Conservation (phyloP, 176 grass and related monocot genomes). For the Cenchrus americanus region DNA sequence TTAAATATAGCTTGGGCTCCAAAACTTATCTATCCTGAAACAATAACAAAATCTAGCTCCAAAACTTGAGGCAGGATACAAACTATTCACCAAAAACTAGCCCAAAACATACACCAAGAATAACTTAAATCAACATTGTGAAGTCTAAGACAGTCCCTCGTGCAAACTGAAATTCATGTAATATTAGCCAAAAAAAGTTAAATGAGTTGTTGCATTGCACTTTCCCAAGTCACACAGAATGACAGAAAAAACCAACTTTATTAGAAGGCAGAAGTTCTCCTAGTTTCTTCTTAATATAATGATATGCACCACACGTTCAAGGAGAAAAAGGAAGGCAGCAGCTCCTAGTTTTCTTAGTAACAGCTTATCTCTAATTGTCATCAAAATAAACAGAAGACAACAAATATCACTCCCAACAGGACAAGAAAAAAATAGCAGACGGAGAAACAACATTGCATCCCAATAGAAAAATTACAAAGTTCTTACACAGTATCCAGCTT, state of each 20-base stretch:
- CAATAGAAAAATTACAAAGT: neutral
- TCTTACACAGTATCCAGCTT: neutral
- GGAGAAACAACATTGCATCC: neutral
- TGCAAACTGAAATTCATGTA: neutral
- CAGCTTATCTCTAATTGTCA: neutral
- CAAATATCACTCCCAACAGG: too few species aligned
- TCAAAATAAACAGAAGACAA: neutral
- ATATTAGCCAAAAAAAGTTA: neutral
- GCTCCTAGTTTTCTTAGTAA: neutral
- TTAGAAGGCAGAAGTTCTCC: neutral
- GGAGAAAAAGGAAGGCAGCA: neutral
- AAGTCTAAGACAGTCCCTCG: neutral
- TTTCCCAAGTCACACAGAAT: neutral
- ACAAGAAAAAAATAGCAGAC: too few species aligned
- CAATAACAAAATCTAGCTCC: neutral
- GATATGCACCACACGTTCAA: too few species aligned
- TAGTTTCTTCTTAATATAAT: too few species aligned
- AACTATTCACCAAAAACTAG: neutral
- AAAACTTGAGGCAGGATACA: neutral
- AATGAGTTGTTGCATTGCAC: neutral
- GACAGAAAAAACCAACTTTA: neutral
- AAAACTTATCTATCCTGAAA: neutral
- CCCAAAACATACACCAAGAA: neutral
- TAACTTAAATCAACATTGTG: neutral
- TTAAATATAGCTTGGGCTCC: neutral